Evolutionary conservation across 1,284 basidiomycete species (phyloP).

Genomic region (Phylloporus sp.): DNA sequence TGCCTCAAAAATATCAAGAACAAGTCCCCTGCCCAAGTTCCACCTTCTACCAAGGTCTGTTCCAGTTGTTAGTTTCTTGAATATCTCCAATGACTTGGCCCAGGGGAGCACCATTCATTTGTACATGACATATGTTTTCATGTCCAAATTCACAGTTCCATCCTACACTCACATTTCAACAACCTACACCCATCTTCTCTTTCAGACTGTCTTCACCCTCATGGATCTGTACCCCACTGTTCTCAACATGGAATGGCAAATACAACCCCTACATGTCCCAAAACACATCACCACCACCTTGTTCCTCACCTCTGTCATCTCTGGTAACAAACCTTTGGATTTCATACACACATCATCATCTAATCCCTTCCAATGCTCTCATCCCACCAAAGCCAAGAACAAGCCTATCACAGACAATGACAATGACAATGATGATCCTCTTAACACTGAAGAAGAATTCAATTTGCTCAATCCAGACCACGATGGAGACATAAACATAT

Average conservation of each 20-base stretch:
- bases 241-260: not conserved
- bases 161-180: constrained; percentile 56
- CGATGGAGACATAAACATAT: too few species aligned
- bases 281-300: not conserved
- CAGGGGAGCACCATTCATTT: constrained; percentile 57
- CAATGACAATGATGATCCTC: too few species aligned
- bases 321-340: not conserved
- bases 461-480: too few species aligned
- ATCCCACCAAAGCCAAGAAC: too few species aligned
- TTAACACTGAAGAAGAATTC: too few species aligned
- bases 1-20: constrained; percentile 58
- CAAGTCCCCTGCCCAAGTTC: constrained; percentile 34
- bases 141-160: constrained; percentile 59
- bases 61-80: rapidly evolving
- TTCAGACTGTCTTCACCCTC: not conserved
- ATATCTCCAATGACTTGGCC: constrained; percentile 7
- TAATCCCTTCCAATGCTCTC: too few species aligned
- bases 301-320: not conserved
- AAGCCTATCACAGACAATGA: too few species aligned
- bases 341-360: not conserved
- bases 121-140: constrained; percentile 56
- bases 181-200: too few species aligned
- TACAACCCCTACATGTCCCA: not conserved
- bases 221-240: not conserved
- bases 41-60: constrained; percentile 26